These are phyloP conservation scores for Coemansia sp. DNA, from an alignment of 192 early-diverging fungal genomes.

Conservation along the genomic window DNA sequence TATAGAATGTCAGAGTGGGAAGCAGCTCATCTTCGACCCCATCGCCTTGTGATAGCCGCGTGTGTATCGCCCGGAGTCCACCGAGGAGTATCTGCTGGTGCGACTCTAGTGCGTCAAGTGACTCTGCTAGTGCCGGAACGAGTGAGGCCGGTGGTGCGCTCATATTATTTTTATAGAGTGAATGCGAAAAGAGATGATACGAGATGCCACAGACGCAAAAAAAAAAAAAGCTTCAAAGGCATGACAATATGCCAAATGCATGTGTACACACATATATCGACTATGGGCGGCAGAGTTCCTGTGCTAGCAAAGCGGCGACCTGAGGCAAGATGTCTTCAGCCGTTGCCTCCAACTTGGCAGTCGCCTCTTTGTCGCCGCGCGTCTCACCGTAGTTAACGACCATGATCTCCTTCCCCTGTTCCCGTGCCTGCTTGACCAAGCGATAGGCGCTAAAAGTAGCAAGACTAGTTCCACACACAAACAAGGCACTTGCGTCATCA, in stretches of 20 bases:
- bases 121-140: conserved; percentile 25
- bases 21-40: conserved; percentile 26
- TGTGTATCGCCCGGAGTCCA: conserved; percentile 19
- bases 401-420: conserved; percentile 63
- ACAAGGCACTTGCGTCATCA: conserved; percentile 61
- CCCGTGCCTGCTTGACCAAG: conserved; percentile 67
- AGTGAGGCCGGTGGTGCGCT: conserved; percentile 15
- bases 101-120: conserved; percentile 29
- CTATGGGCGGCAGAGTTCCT: conserved; percentile 3
- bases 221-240: neutral
- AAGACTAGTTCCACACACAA: conserved; percentile 82
- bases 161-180: conserved; percentile 19
- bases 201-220: neutral
- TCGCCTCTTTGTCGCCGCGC: conserved; percentile 63
- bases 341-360: conserved; percentile 31
- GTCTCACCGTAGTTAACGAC: conserved; percentile 79
- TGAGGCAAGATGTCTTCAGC: conserved; percentile 40
- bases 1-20: conserved; percentile 39
- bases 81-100: conserved; percentile 33
- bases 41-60: conserved; percentile 19
- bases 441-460: conserved; percentile 84
- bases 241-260: neutral
- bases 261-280: neutral
- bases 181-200: neutral
- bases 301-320: conserved; percentile 14